phyloP scores from a whole-genome alignment of 176 grass and related monocot species.

The Poa pratensis region DNA sequence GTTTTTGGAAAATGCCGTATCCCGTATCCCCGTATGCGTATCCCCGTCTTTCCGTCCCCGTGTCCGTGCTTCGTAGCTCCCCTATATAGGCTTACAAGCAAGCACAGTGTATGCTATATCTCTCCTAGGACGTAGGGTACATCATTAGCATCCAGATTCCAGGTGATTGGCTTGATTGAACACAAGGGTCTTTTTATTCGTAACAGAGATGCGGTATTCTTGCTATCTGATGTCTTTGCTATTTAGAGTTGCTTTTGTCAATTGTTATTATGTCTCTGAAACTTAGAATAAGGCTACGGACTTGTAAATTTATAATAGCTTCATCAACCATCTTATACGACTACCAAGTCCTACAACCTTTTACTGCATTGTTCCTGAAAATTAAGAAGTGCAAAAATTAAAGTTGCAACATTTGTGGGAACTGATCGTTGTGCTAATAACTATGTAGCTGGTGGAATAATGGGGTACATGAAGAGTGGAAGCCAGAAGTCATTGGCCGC shows the following conservation, averaged over 20 bases:
- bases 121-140: neutral
- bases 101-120: neutral
- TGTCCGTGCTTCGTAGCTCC: too few relatives aligned
- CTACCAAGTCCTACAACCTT: neutral
- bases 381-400: too few relatives aligned
- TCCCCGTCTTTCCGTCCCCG: too few relatives aligned
- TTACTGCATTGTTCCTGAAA: neutral
- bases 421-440: neutral
- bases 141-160: neutral
- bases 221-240: neutral
- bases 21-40: too few relatives aligned
- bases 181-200: neutral
- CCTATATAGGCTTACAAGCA: neutral
- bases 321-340: neutral
- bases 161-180: neutral
- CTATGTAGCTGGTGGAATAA: constrained; percentile 61
- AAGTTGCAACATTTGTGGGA: neutral
- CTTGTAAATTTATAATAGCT: neutral
- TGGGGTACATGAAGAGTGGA: constrained; percentile 82
- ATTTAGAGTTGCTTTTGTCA: neutral
- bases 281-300: neutral
- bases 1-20: too few relatives aligned
- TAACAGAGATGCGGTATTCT: neutral
- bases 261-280: neutral
- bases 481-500: constrained; percentile 80